Percentiles rank a stretch among this genome's conserved stretches.
Conservation (phyloP, 2,329 filamentous ascomycete genomes). For the Fusarium setosum region DNA sequence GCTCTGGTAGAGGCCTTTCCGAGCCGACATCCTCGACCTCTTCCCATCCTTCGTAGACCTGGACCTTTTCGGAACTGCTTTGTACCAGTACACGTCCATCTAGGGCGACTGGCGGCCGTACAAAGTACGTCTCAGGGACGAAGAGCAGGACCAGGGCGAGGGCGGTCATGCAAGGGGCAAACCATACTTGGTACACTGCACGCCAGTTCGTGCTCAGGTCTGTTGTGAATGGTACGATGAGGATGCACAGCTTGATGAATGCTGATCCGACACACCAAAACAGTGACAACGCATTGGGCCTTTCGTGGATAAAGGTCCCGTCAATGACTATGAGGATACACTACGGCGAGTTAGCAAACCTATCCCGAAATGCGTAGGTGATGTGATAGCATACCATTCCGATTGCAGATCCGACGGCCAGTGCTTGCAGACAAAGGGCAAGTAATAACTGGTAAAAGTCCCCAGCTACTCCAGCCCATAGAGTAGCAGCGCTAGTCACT, state of each 20-base stretch:
- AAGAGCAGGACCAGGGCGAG: constrained; percentile 10
- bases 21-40: background rate
- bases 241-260: constrained; percentile 11
- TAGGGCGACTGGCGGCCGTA: constrained; percentile 27
- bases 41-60: constrained; percentile 22
- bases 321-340: constrained; percentile 23
- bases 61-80: constrained; percentile 16
- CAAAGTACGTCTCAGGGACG: constrained; percentile 27
- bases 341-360: background rate
- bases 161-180: background rate
- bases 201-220: constrained; percentile 8
- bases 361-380: background rate
- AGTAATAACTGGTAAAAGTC: constrained; percentile 13
- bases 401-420: constrained; percentile 9
- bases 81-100: constrained; percentile 20
- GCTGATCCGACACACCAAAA: constrained; percentile 19
- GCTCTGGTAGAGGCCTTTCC: constrained; percentile 11
- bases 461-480: constrained; percentile 18
- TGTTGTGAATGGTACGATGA: constrained; percentile 5
- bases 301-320: constrained; percentile 33
- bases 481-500: background rate
- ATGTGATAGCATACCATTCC: constrained; percentile 23
- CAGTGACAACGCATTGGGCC: constrained; percentile 19
- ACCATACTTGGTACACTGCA: constrained; percentile 19
- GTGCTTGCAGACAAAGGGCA: constrained; percentile 10